Conservation (phyloP, 2,329 filamentous ascomycete genomes). For the Fusarium buharicum region DNA sequence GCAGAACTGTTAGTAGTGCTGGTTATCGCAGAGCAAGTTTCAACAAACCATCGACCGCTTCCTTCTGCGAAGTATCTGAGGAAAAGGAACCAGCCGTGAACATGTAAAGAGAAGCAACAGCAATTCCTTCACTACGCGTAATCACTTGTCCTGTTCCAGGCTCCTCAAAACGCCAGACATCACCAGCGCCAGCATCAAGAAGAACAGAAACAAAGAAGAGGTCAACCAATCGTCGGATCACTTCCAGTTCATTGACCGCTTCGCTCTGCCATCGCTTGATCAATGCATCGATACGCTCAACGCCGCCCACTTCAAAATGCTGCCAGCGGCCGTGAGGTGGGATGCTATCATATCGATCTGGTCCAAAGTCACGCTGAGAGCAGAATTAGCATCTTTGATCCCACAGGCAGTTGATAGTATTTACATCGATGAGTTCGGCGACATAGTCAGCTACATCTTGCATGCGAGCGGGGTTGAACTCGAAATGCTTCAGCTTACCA, state of each 20-base stretch:
- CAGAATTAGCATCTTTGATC: not conserved
- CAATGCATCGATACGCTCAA: conserved; percentile 59
- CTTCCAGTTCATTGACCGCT: conserved; percentile 55
- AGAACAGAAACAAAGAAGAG: conserved; percentile 71
- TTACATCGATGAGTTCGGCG: conserved; percentile 55
- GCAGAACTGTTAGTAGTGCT: not conserved
- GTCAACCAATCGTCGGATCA: conserved; percentile 66
- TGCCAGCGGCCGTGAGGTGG: conserved; percentile 70
- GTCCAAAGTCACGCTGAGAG: conserved; percentile 61
- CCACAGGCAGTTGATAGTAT: too few species aligned
- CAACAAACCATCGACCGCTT: conserved; percentile 51
- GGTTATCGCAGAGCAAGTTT: not conserved
- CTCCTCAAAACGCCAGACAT: conserved; percentile 60
- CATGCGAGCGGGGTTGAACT: conserved; percentile 53
- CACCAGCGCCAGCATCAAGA: conserved; percentile 65
- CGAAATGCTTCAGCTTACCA: conserved; percentile 55
- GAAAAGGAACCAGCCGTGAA: conserved; percentile 56
- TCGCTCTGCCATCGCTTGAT: conserved; percentile 57
- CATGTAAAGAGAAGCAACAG: conserved; percentile 62
- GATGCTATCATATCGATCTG: conserved; percentile 58
- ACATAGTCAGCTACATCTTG: conserved; percentile 56
- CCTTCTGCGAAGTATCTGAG: conserved; percentile 1
- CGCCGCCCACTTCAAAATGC: conserved; percentile 68
- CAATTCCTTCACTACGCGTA: conserved; percentile 61
- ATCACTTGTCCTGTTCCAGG: conserved; percentile 50